Base-by-base conservation (phyloP, 768 basidiomycete species). In the Pholiota molesta region DNA sequence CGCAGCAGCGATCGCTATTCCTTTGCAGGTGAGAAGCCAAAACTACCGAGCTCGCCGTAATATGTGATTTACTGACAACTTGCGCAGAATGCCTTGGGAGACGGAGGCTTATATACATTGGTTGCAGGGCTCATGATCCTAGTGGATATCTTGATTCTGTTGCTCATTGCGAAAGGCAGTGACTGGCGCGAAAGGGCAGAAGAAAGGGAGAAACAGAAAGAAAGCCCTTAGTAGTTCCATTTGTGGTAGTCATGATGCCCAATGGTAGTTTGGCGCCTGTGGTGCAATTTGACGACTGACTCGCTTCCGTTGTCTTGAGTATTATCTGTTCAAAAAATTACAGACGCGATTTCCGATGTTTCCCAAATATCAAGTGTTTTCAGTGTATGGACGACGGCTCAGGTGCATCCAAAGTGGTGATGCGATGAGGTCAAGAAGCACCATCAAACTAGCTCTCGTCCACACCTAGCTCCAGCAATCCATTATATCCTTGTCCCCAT, bases 1-100 rank as follows among this genome's bases (percentile, higher is more conserved):
- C 5, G 62, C 63, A 4, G 58, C 65, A n/a, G 67, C 66, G 56
- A 26, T 65, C 23, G 60, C 62, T 11, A 61, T 68, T 26, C 65
- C 67, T 8, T 42, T 68, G n/a, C 67, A 66, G 64, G 67, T 66
- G 47, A 9, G 59, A 28, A 16, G 1, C 6, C 31, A 31, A 5
- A 19, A 9, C 21, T 31, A 23, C 9, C 10, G 14, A n/a, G 16
- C 17, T 44, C 7, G 29, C 23, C 10, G 17, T 8, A 17, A 4
- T 13, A 19, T n/a, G 13, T 8, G 14, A 11, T 37, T 21, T 9
- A 35, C 57, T 11, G 13, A 33, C 16, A 11, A 39, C 31, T 19
- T 37, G 11, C 35, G 10, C n/a, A 58, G 57, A 31, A 58, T 14
- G 45, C 57, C 7, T 21, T 58, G 14, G 45, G 45, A 16, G 47